phyloP scores from a whole-genome alignment of 495 filamentous ascomycete species.

The Aspergillus ostianus region DNA sequence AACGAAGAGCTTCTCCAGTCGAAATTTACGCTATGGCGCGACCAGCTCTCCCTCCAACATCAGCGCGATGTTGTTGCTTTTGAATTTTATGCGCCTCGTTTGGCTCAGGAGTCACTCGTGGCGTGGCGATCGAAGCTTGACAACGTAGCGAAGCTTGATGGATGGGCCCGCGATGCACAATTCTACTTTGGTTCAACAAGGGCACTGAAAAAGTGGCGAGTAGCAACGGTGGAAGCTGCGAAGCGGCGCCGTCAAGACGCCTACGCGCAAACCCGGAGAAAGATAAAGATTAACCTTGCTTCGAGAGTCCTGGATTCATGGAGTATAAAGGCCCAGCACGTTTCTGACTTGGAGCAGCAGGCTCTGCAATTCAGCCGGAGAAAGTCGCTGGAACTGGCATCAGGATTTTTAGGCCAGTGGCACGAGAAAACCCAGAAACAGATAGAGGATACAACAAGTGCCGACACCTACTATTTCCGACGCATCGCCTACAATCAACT shows the following conservation, averaged over 20 bases:
- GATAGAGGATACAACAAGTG: constrained; percentile 39
- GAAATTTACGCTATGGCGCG: constrained; percentile 45
- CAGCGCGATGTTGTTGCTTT: constrained; percentile 50
- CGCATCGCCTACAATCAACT: constrained; percentile 47
- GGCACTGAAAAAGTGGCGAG: constrained; percentile 55
- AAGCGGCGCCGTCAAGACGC: constrained; percentile 57
- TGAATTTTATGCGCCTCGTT: constrained; percentile 52
- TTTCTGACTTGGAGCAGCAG: constrained; percentile 44
- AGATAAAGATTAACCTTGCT: constrained; percentile 57
- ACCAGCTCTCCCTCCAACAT: constrained; percentile 38
- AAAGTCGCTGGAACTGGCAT: constrained; percentile 34
- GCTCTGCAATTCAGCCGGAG: constrained; percentile 41
- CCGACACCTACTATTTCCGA: constrained; percentile 39
- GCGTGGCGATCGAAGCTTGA: constrained; percentile 46
- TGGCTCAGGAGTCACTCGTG: constrained; percentile 47
- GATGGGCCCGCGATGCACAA: constrained; percentile 52
- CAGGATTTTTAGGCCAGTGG: constrained; percentile 45
- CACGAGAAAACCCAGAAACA: constrained; percentile 37
- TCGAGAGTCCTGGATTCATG: constrained; percentile 43
- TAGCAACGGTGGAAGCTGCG: constrained; percentile 47
- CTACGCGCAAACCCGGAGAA: constrained; percentile 58
- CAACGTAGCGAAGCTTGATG: constrained; percentile 48
- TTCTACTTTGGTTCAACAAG: constrained; percentile 60
- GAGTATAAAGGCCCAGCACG: constrained; percentile 39
- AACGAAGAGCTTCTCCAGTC: constrained; percentile 33